Base-by-base conservation (phyloP, 495 filamentous ascomycete genomes). In the Chaetomium fimeti region DNA sequence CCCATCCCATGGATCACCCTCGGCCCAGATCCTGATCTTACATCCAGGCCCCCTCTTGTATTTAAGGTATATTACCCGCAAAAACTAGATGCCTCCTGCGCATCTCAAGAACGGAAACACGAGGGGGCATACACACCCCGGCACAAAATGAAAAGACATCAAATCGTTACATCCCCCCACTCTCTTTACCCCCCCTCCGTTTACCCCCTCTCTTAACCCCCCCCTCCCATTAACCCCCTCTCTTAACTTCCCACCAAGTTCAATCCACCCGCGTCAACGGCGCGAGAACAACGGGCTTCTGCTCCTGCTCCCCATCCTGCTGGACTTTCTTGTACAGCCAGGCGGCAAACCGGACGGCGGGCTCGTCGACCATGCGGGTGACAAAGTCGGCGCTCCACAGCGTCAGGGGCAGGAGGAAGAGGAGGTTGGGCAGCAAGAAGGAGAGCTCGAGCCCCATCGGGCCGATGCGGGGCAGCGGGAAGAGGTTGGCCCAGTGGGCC, bases 381-480 rank as follows among this genome's bases (percentile, higher is more conserved):
- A 81, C 75, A 1, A 87, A 55, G 42, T 87, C 83, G 5, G 84
- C 83, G 40, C 81, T 40, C 79, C 81, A 87, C 1, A 88, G 69
- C 2, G 84, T 88, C 22, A 85, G 57, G 7, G 84, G 84, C 60
- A 87, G 67, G 22, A 87, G 55, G 45, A 88, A 72, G 48, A 87
- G 42, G 48, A 87, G 42, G 45, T 88, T 81, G 13, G 83, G 78
- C 11, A 75, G 57, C 29, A 85, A 72, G 66, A 85, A 85, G 16
- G 74, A 74, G 8, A 82, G 16, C 69, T 88, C 85, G 12, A 87
- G 68, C 0, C 85, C 85, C 55, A 86, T 60, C 8, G 83, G 82
- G 3, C 85, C 85, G 22, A 64, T 71, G 56, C 68, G 79, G 13
- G 83, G 77, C 38, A 87, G 67, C 12, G 78, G 79, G 18, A 85